Evolutionary conservation across 805 yeast species (phyloP), one percentile per base, ranked within the genome.

Genomic region (Sungouiella blattae): DNA sequence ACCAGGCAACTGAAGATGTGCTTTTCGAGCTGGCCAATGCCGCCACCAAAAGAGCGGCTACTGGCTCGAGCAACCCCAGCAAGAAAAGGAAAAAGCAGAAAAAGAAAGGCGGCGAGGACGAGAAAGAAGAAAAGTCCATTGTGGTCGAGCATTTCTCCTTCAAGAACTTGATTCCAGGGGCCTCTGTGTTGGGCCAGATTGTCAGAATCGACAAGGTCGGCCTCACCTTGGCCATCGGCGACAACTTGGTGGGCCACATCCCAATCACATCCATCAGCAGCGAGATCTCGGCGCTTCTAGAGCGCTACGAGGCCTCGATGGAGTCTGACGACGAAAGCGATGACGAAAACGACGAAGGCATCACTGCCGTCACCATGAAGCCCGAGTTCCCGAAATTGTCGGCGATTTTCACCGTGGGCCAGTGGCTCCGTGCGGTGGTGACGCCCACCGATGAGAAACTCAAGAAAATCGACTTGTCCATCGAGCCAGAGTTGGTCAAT

Each of bases 1-100:
- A 87, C 56, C 95, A 91, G 60, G 99, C 91, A 32, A 80, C 89
- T 15, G 77, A 76, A 44, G 98, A 93, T 63, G 93, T 86, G 26
- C 66, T 89, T 32, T 85, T 86, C 43, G 91, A 78, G 65, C 62
- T 70, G 58, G 64, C 74, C 17, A 39, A 46, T 23, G 28, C 46
- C n/a, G 40, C 55, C n/a, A 37, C 51, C 18, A 59, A 62, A 33
- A 54, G 69, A 39, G 32, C 56, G n/a, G 44, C 40, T 13, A 24
- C 62, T 25, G 53, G 52, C 15, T 38, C 55, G 18, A 50, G 59
- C 6, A 43, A 50, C 26, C 61, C 53, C 23, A 53, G 54, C 5
- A 37, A 43, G 12, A 57, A 58, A 29, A 53, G 48, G 23, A 38
- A 53, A 11, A 54, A 55, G 50, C 36, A 43, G 23, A 53, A 50